Conservation (phyloP, 1,284 basidiomycete species). For the Mycosarcoma maydis region DNA sequence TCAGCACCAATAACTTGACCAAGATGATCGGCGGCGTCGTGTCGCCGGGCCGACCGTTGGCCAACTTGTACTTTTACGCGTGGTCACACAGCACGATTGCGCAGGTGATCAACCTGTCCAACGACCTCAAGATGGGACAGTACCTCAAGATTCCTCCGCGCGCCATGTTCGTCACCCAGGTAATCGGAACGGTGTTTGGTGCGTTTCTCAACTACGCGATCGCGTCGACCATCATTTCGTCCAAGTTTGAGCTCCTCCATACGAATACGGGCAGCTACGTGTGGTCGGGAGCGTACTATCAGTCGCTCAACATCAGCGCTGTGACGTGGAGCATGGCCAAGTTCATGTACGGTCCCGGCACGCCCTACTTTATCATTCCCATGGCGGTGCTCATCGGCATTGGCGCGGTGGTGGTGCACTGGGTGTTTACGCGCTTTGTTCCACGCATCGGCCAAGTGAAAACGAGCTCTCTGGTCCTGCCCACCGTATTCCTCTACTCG, state of each 20-base stretch:
- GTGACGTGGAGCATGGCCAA: conserved; percentile 46
- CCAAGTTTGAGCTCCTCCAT: conserved; percentile 40
- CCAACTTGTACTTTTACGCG: conserved; percentile 49
- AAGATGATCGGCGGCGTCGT: conserved; percentile 51
- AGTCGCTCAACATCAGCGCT: conserved; percentile 29
- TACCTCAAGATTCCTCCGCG: conserved; percentile 57
- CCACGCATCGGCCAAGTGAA: conserved; percentile 13
- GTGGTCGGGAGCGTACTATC: conserved; percentile 36
- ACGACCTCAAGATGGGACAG: conserved; percentile 52
- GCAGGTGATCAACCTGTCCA: conserved; percentile 41
- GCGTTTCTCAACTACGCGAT: conserved; percentile 48
- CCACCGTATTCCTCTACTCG: conserved; percentile 29
- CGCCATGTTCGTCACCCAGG: conserved; percentile 42
- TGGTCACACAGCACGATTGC: conserved; percentile 46
- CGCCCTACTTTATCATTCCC: conserved; percentile 38
- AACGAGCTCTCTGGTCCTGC: conserved; percentile 16
- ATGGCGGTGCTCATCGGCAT: conserved; percentile 36
- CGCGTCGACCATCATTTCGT: conserved; percentile 25
- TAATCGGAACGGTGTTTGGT: conserved; percentile 40
- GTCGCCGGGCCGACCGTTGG: conserved; percentile 41
- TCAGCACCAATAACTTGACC: conserved; percentile 39
- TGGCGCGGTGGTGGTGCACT: conserved; percentile 25
- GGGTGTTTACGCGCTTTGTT: conserved; percentile 7
- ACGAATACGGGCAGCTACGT: conserved; percentile 38
- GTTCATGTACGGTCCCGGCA: conserved; percentile 27